phyloP scores from a whole-genome alignment of 768 basidiomycete species.

The Dentipellis fragilis region DNA sequence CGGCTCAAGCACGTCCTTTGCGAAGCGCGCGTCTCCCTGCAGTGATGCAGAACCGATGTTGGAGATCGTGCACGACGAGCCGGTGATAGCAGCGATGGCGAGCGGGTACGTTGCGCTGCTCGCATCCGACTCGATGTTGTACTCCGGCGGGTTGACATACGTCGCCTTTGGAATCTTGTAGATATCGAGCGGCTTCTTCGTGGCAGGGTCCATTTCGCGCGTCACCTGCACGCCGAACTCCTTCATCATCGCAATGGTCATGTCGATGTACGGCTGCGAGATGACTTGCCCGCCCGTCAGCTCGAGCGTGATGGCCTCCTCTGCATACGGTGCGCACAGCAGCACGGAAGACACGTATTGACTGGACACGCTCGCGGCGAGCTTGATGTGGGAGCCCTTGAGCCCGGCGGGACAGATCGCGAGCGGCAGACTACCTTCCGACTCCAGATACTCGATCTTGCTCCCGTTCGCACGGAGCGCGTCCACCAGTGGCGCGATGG shows the following conservation, averaged over 20 bases:
- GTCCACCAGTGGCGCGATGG: slow-evolving; percentile 90
- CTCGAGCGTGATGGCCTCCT: slow-evolving; percentile 74
- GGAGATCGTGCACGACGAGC: slow-evolving; percentile 87
- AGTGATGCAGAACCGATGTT: slow-evolving; percentile 88
- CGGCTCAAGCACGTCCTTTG: slow-evolving; percentile 81
- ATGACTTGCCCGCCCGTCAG: slow-evolving; percentile 92
- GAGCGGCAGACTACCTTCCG: slow-evolving; percentile 79
- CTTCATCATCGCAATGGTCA: slow-evolving; percentile 98
- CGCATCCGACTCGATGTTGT: slow-evolving; percentile 93
- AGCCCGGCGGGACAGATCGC: slow-evolving; percentile 78
- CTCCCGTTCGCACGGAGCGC: slow-evolving; percentile 79
- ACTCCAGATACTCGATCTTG: slow-evolving; percentile 68
- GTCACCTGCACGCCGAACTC: slow-evolving; percentile 77
- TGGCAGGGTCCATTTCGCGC: slow-evolving; percentile 48
- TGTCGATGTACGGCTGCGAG: slow-evolving; percentile 98
- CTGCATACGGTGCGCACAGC: slow-evolving; percentile 91
- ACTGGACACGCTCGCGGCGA: slow-evolving; percentile 91
- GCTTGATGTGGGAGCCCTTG: slow-evolving; percentile 68
- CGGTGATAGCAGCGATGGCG: slow-evolving; percentile 94
- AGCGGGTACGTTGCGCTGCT: slow-evolving; percentile 95
- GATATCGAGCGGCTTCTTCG: slow-evolving; percentile 59
- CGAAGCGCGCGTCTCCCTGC: slow-evolving; percentile 97
- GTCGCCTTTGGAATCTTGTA: slow-evolving; percentile 79
- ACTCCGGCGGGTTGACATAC: slow-evolving; percentile 70
- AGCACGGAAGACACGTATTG: slow-evolving; percentile 98